Evolutionary conservation across 495 filamentous ascomycete genomes (phyloP).

Genomic region (Aspergillus conjunctus): DNA sequence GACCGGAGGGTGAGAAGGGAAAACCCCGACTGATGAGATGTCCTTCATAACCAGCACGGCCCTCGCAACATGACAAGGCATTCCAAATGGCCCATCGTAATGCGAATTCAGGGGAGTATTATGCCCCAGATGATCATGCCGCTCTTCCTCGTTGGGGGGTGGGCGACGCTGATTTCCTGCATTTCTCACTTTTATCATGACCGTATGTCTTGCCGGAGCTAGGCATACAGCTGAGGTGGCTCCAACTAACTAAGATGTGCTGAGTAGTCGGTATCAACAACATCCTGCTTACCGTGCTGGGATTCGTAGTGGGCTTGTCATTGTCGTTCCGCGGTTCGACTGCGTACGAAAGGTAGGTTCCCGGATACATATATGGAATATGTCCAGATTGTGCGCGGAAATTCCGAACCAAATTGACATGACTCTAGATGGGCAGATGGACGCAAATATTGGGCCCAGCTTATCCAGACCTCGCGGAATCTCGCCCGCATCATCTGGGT

Average conservation of each 20-base stretch:
- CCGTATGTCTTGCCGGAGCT: slow-evolving; percentile 38
- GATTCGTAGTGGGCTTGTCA: slow-evolving; percentile 84
- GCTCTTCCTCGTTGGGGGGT: slow-evolving; percentile 62
- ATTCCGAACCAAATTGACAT: slow-evolving; percentile 9
- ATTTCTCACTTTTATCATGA: slow-evolving; percentile 55
- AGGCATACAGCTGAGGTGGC: not conserved
- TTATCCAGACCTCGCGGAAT: slow-evolving; percentile 70
- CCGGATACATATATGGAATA: not conserved
- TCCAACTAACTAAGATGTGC: not conserved
- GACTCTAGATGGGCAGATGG: slow-evolving; percentile 64
- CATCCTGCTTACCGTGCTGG: slow-evolving; percentile 77
- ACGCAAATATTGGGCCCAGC: slow-evolving; percentile 72
- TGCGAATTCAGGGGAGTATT: slow-evolving; percentile 79
- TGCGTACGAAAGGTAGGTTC: slow-evolving; percentile 72
- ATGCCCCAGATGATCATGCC: slow-evolving; percentile 79
- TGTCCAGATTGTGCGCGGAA: not conserved
- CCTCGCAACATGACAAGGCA: slow-evolving; percentile 72
- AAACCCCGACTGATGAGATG: slow-evolving; percentile 9
- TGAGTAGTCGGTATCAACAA: slow-evolving; percentile 56
- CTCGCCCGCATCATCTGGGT: slow-evolving; percentile 80
- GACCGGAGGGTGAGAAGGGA: not conserved
- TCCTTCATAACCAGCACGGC: slow-evolving; percentile 34
- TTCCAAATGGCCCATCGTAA: slow-evolving; percentile 77
- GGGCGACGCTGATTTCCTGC: slow-evolving; percentile 68
- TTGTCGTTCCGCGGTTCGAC: slow-evolving; percentile 82